phyloP scores from a whole-genome alignment of 352 stramenopile species.

The Pythium coloratum region DNA sequence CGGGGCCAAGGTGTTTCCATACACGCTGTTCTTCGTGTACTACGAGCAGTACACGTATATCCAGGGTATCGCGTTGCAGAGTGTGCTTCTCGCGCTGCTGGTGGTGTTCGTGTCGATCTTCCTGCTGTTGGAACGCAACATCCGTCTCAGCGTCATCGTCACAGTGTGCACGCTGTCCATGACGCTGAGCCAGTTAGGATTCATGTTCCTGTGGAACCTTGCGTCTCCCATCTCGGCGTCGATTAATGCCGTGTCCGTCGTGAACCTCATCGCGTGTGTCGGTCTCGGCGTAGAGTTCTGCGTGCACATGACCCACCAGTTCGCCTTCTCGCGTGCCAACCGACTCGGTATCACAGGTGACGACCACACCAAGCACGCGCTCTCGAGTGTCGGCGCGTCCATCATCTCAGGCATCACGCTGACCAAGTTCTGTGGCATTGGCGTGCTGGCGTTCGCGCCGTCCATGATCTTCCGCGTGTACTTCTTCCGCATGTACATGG shows the following conservation, averaged over 20 bases:
- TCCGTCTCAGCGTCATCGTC: constrained; percentile 67
- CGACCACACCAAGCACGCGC: constrained; percentile 74
- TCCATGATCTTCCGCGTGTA: constrained; percentile 92
- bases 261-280: constrained; percentile 87
- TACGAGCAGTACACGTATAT: constrained; percentile 94
- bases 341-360: constrained; percentile 43
- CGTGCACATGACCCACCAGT: constrained; percentile 86
- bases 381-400: constrained; percentile 74
- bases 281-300: constrained; percentile 90
- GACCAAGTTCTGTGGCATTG: constrained; percentile 91
- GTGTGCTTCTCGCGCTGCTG: constrained; percentile 74
- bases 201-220: constrained; percentile 83
- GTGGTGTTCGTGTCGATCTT: constrained; percentile 80
- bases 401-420: constrained; percentile 92
- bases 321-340: constrained; percentile 59
- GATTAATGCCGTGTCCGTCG: constrained; percentile 90
- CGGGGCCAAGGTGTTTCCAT: constrained; percentile 66
- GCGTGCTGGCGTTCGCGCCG: constrained; percentile 87
- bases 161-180: constrained; percentile 80
- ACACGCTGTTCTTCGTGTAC: constrained; percentile 90
- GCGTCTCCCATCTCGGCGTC: constrained; percentile 55
- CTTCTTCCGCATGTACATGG: constrained; percentile 93
- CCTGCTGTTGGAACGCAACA: constrained; percentile 71
- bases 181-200: constrained; percentile 71
- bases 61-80: constrained; percentile 85